phyloP scores from a whole-genome alignment of 2,329 filamentous ascomycete genomes.

The Fusarium sacchari region DNA sequence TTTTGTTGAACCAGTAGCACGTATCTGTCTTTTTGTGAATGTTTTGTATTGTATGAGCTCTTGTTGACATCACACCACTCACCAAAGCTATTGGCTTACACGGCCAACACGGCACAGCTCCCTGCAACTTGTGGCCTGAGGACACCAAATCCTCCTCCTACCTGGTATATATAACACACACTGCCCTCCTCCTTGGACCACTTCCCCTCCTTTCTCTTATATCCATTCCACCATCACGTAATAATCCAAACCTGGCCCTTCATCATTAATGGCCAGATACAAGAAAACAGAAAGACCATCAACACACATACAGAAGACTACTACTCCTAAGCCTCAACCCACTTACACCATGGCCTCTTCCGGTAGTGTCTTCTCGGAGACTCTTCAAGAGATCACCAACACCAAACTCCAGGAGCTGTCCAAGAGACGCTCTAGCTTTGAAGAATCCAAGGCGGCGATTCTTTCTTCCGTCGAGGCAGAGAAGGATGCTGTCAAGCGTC shows the following conservation, averaged over 20 bases:
- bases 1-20: fast-evolving
- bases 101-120: background rate
- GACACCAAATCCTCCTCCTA: slow-evolving; percentile 14
- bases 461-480: slow-evolving; percentile 44
- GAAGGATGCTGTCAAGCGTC: slow-evolving; percentile 44
- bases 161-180: slow-evolving; percentile 25
- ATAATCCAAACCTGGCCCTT: background rate
- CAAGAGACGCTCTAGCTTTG: slow-evolving; percentile 52
- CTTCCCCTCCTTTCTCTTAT: background rate
- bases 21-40: fast-evolving
- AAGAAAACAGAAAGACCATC: background rate
- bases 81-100: background rate
- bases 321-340: background rate
- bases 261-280: background rate
- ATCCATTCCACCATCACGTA: background rate
- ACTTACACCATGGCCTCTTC: slow-evolving; percentile 40
- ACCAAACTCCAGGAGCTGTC: slow-evolving; percentile 57
- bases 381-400: slow-evolving; percentile 55
- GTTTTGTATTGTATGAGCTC: fast-evolving
- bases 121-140: slow-evolving; percentile 30
- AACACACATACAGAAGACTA: background rate
- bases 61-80: background rate
- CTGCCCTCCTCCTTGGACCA: background rate
- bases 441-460: slow-evolving; percentile 47
- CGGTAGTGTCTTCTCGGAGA: slow-evolving; percentile 54